Evolutionary conservation across 2,329 filamentous ascomycete genomes (phyloP), one percentile per base, ranked within the genome.

Genomic region (Pseudogymnoascus sp.): DNA sequence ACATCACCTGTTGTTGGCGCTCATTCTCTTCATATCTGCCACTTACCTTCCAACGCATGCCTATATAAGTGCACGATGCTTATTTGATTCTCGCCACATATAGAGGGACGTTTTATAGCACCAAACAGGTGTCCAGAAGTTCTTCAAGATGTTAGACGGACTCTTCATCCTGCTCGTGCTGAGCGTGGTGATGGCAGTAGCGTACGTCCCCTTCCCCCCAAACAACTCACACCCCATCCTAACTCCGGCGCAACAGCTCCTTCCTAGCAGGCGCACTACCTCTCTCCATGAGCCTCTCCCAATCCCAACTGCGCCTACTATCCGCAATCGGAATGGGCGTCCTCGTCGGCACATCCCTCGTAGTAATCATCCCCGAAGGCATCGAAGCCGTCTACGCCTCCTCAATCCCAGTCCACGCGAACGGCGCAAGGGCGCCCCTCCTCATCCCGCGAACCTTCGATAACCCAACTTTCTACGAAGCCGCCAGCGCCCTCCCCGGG

Each of bases 291-390:
- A 85, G 88, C 64, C 83, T 99, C 25, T 93, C 93, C 31, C 87
- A 89, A 65, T 90, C 91, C 46, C 91, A 96, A 75, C 80, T 97
- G 64, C 89, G 93, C 72, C 80, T 96, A 60, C 90, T 97, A 73
- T 96, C 93, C 21, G 93, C 92, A 64, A 85, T 97, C 73, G 95
- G 95, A 62, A 91, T 96, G 75, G 95, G 95, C 50, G 89, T 99
- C 61, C 81, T 99, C 7, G 93, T 99, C 14, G 95, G 95, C 37
- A 97, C 95, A 28, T 93, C 93, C 1, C 83, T 99, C 67, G 93
- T 97, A 67, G 92, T 99, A 34, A 97, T 99, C 72, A 96, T 99
- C 71, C 95, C 95, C 0, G 95, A 99, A 76, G 95, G 95, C 38
- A 88, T 97, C 65, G 93, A 97, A 73, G 93, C 95, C 2, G 83